Conservation (phyloP, 768 basidiomycete species). For the Boletus rex-veris region DNA sequence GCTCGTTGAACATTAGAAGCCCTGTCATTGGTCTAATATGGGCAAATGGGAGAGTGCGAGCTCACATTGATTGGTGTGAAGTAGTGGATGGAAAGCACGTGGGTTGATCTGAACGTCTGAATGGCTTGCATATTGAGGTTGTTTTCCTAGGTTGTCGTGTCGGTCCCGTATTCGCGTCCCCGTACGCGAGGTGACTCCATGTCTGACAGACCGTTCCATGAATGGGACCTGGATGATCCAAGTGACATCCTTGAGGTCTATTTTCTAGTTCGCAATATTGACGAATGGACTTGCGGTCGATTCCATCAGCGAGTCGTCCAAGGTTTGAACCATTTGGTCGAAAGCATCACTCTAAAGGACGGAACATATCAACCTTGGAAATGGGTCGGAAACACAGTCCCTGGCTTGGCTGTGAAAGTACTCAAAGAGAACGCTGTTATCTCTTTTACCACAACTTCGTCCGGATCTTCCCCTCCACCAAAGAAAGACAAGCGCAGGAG, state of each 20-base stretch:
- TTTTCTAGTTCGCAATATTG: constrained; percentile 51
- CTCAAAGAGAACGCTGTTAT: constrained; percentile 38
- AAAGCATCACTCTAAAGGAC: constrained; percentile 32
- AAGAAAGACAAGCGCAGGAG: constrained; percentile 31
- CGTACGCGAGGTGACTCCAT: constrained; percentile 12
- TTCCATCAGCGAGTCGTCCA: constrained; percentile 40
- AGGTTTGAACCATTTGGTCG: constrained; percentile 38
- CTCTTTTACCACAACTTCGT: constrained; percentile 27
- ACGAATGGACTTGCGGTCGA: constrained; percentile 45
- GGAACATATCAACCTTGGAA: constrained; percentile 47
- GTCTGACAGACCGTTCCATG: constrained; percentile 36
- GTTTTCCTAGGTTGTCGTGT: constrained; percentile 41
- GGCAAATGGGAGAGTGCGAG: constrained; percentile 49
- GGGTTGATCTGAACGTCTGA: constrained; percentile 13
- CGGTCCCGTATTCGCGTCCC: constrained; percentile 42
- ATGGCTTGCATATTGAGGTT: neutral
- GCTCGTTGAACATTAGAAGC: constrained; percentile 42
- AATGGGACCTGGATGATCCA: constrained; percentile 47
- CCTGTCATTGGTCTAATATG: constrained; percentile 55
- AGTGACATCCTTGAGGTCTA: constrained; percentile 47
- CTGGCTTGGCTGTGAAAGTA: constrained; percentile 14
- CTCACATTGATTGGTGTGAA: constrained; percentile 54
- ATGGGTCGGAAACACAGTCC: constrained; percentile 35
- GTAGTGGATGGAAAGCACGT: constrained; percentile 35
- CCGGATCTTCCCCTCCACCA: constrained; percentile 26